Conservation (phyloP, 495 filamentous ascomycete genomes). For the Lasiosphaeria ovina region DNA sequence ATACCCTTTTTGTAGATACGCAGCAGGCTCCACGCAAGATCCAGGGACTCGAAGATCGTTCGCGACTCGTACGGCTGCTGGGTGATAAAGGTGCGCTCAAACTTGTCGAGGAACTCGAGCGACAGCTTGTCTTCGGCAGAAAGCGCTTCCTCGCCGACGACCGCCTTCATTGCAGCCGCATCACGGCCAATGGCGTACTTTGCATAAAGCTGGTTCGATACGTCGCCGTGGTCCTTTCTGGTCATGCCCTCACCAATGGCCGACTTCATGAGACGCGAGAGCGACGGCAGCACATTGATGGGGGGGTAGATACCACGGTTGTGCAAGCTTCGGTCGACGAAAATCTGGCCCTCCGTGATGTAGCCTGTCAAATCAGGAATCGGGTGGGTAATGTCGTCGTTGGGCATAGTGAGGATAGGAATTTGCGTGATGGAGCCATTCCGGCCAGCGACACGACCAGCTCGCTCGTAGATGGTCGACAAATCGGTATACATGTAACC, state of each 20-base stretch:
- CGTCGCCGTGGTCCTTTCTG: conserved; percentile 93
- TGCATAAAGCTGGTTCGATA: conserved; percentile 98
- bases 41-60: conserved; percentile 85
- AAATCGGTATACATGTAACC: conserved; percentile 99
- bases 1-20: conserved; percentile 96
- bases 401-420: conserved; percentile 98
- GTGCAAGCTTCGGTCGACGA: conserved; percentile 88
- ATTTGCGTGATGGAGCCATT: conserved; percentile 99
- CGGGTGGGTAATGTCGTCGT: conserved; percentile 99
- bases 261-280: conserved; percentile 99
- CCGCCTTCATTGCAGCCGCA: conserved; percentile 97
- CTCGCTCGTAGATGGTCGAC: conserved; percentile 99
- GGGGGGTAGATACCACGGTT: conserved; percentile 98
- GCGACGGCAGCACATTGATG: conserved; percentile 97
- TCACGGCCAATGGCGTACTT: conserved; percentile 99
- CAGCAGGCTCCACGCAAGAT: conserved; percentile 93
- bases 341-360: conserved; percentile 99
- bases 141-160: conserved; percentile 96
- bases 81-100: conserved; percentile 88
- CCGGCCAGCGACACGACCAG: conserved; percentile 94
- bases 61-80: conserved; percentile 91
- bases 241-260: conserved; percentile 97
- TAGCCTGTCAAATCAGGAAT: conserved; percentile 99
- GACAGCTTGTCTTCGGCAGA: conserved; percentile 95
- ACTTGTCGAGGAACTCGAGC: conserved; percentile 97